Conservation (phyloP, 169 alveolate species). For the Plasmodium chabaudi region DNA sequence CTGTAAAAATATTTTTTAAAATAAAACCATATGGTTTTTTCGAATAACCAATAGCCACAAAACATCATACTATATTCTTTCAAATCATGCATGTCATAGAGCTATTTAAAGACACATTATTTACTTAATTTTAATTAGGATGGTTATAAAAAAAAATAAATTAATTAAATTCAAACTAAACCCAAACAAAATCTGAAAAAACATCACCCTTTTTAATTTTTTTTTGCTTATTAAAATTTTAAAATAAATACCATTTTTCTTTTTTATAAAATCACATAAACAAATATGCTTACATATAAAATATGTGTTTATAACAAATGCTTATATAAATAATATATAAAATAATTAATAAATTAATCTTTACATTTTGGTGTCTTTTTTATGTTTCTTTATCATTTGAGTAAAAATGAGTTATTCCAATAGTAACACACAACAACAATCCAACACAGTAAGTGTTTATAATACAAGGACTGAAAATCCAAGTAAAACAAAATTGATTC, state of each 20-base stretch:
- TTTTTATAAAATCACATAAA: constrained; percentile 5
- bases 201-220: background rate
- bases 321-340: constrained; percentile 3
- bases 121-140: background rate
- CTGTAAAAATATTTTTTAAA: too few relatives aligned
- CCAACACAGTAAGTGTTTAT: constrained; percentile 1
- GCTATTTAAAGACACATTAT: constrained; percentile 9
- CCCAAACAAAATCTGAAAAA: background rate
- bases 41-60: constrained; percentile 1
- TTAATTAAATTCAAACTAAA: constrained; percentile 11
- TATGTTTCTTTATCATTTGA: background rate
- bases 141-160: constrained; percentile 5
- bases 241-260: background rate
- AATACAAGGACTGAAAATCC: constrained; percentile 2
- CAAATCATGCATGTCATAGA: constrained; percentile 13
- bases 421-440: background rate
- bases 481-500: constrained; percentile 26
- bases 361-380: background rate
- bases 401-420: background rate
- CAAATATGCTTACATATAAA: constrained; percentile 7
- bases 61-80: background rate
- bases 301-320: background rate
- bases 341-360: constrained; percentile 10
- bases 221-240: background rate
- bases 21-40: too few relatives aligned